phyloP scores from a whole-genome alignment of 768 basidiomycete species.

The Mycena belliarum region DNA sequence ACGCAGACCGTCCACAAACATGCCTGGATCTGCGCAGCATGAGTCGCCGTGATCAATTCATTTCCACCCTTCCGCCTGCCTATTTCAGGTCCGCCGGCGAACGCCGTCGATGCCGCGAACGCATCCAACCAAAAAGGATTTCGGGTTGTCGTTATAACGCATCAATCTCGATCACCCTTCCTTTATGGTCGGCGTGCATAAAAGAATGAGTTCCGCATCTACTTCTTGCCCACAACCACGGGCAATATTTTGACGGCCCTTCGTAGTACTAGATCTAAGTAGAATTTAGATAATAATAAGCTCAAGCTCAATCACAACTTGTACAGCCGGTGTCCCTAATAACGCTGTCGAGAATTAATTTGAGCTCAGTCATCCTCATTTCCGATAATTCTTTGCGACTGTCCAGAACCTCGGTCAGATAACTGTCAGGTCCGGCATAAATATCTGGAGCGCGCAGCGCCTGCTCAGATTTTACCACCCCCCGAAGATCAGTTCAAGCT shows the following conservation, averaged over 20 bases:
- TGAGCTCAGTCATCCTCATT: background rate
- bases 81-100: background rate
- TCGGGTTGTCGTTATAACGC: background rate
- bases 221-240: too few relatives aligned
- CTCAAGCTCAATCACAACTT: background rate
- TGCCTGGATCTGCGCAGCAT: too few relatives aligned
- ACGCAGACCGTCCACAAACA: too few relatives aligned
- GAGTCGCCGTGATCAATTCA: background rate
- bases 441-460: background rate
- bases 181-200: too few relatives aligned
- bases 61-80: too few relatives aligned
- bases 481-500: background rate
- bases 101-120: background rate
- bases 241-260: too few relatives aligned
- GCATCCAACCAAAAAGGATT: background rate
- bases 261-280: too few relatives aligned
- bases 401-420: background rate
- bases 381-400: constrained; percentile 1
- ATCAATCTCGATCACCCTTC: background rate
- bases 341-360: too few relatives aligned
- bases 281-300: background rate
- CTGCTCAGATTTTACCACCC: background rate
- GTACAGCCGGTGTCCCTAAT: background rate
- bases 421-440: constrained; percentile 15
- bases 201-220: too few relatives aligned